phyloP scores from a whole-genome alignment of 2,329 filamentous ascomycete genomes.

The Corniculantispora saksenae region DNA sequence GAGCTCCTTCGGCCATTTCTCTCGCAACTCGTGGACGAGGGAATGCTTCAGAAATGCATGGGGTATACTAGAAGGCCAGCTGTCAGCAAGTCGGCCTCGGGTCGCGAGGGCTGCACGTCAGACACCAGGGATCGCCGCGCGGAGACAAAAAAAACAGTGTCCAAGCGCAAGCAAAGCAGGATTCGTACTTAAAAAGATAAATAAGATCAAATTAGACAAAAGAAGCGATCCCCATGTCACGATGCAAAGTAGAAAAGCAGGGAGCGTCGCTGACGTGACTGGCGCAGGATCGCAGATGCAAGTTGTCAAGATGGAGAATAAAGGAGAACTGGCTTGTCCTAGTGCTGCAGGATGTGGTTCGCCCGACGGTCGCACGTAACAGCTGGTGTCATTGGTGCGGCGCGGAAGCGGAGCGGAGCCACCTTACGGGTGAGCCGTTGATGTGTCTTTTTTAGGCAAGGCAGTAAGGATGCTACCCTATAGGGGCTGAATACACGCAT shows the following conservation, averaged over 20 bases:
- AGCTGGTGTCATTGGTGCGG: constrained; percentile 2
- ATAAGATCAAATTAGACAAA: background rate
- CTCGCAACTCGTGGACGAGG: constrained; percentile 23
- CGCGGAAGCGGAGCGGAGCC: constrained; percentile 12
- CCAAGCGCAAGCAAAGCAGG: background rate
- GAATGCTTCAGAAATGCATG: constrained; percentile 15
- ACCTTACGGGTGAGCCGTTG: background rate
- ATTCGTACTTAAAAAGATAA: constrained; percentile 5
- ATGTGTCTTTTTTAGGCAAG: background rate
- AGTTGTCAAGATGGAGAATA: constrained; percentile 18
- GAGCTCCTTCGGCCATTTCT: constrained; percentile 40
- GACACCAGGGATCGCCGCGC: background rate
- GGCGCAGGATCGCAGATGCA: constrained; percentile 16
- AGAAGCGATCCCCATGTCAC: background rate
- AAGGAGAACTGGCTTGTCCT: constrained; percentile 19
- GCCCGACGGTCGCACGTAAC: constrained; percentile 3
- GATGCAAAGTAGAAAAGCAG: constrained; percentile 2
- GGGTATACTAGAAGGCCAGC: constrained; percentile 13
- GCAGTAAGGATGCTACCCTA: background rate
- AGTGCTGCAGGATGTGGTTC: constrained; percentile 6
- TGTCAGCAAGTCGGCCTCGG: constrained; percentile 2
- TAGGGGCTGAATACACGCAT: background rate
- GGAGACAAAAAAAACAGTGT: background rate
- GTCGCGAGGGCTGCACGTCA: background rate
- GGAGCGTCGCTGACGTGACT: constrained; percentile 12